Base-by-base conservation (phyloP, 2,329 filamentous ascomycete genomes). In the Aspergillus brasiliensis region DNA sequence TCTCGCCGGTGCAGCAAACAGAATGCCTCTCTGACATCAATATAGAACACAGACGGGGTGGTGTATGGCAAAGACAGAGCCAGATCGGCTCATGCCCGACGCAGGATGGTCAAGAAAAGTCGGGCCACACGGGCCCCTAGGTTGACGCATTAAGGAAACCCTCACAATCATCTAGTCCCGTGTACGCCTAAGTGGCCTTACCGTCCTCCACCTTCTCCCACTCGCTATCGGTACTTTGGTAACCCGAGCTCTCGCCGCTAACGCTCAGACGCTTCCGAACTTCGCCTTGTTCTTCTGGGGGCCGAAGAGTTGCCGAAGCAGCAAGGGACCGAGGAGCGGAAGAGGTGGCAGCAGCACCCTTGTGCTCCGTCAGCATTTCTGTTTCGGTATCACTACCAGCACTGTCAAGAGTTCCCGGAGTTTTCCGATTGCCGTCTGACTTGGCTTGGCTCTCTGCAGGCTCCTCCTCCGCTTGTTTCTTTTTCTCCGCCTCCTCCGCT, bases 151-250 rank as follows among this genome's bases (percentile, higher is more conserved):
- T 44, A 34, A 42, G n/a, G n/a, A 47, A 44, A 34, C 28, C 46
- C 19, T 8, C 19, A 56, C 13, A 25, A 42, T 44, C 21, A 34
- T 28, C 34, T n/a, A 31, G 19, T 11, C 8, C 25, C 13, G 40
- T 47, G 51, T 55, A 40, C 40, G 17, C 10, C 56, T 58, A 63
- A 11, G 56, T 47, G 25, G 44, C 54, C 53, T 59, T 61, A 38
- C 38, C 67, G 25, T 70, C 69, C 21, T 91, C 92, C 3, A 98
- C 90, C 82, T 95, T 96, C 81, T 97, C 94, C 94, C 94, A 98
- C 78, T 98, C 94, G 71, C 94, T 94, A 79, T 98, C 94, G 4
- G 93, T 97, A 77, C 92, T 94, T 62, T 82, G 71, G 64, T 86
- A 83, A 10, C 82, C 83, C n/a, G 78, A 81, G 56, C 73, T 82